Percentiles rank a stretch among this genome's conserved stretches.
Conservation (phyloP, 2,329 filamentous ascomycete genomes). For the Diaporthe citriasiana region DNA sequence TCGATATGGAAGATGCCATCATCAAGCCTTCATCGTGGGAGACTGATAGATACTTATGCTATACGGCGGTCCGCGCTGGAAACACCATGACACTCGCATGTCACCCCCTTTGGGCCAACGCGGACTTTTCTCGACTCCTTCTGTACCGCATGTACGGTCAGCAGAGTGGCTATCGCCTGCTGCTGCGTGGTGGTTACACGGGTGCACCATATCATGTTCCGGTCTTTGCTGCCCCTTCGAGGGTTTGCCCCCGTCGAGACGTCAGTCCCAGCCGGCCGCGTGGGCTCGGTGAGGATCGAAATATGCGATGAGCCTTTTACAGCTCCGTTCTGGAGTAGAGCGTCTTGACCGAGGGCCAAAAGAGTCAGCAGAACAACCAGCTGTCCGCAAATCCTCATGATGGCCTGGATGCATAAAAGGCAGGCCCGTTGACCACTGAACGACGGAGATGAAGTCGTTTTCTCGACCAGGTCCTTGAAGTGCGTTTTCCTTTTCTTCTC, state of each 20-base stretch:
- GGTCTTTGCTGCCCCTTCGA: constrained; percentile 3
- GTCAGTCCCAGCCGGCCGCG: constrained; percentile 29
- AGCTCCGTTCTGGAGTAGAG: constrained; percentile 34
- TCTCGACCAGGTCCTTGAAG: constrained; percentile 18
- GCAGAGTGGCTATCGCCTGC: constrained; percentile 28
- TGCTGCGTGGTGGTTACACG: constrained; percentile 28
- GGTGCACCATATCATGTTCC: constrained; percentile 28
- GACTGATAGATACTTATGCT: not conserved
- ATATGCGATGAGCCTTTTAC: constrained; percentile 40
- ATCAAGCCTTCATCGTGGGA: not conserved
- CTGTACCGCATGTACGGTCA: constrained; percentile 8
- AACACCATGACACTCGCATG: not conserved
- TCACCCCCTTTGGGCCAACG: not conserved
- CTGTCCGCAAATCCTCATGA: constrained; percentile 18
- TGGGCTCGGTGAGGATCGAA: constrained; percentile 30
- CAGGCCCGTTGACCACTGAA: constrained; percentile 2
- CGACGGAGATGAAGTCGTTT: not conserved
- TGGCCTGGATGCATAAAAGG: constrained; percentile 19
- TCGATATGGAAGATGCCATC: not conserved
- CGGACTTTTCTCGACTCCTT: not conserved
- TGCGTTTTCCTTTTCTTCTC: constrained; percentile 29
- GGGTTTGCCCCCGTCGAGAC: constrained; percentile 24
- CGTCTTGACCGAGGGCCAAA: constrained; percentile 26
- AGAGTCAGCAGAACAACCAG: constrained; percentile 25
- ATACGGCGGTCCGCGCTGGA: not conserved